phyloP scores from a whole-genome alignment of 2,329 filamentous ascomycete genomes.

The Colletotrichum cereale region DNA sequence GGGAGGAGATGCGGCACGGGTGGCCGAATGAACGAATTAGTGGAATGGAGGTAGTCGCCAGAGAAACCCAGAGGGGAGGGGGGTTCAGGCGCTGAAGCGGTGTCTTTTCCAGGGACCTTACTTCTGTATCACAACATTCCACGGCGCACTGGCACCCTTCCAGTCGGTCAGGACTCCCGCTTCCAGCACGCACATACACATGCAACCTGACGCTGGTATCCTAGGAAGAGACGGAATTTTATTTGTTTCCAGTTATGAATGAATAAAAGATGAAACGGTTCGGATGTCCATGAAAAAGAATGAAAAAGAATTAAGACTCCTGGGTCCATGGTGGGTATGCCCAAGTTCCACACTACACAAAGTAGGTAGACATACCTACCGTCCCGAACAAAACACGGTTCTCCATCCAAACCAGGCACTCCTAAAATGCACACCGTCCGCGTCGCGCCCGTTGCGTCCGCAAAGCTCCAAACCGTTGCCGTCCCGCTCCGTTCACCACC shows the following conservation, averaged over 20 bases:
- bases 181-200: not conserved
- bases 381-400: not conserved
- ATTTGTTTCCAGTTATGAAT: rapidly evolving
- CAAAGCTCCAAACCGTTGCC: too few relatives aligned
- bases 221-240: not conserved
- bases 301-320: not conserved
- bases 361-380: not conserved
- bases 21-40: not conserved
- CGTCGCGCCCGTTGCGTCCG: not conserved
- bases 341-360: not conserved
- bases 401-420: not conserved
- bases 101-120: not conserved
- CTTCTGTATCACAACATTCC: conserved; percentile 8
- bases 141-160: not conserved
- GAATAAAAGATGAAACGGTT: not conserved
- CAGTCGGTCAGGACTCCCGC: not conserved
- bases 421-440: not conserved
- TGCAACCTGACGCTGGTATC: not conserved
- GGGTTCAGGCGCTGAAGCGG: not conserved
- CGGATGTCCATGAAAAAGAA: not conserved
- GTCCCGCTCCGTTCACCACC: conserved; percentile 6
- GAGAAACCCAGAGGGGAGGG: not conserved
- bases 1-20: not conserved
- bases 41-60: not conserved
- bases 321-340: not conserved